A percentile compares a stretch with the other conserved stretches of the same genome.
phyloP scores from a whole-genome alignment of 495 filamentous ascomycete species.

The Cercophora sp. region DNA sequence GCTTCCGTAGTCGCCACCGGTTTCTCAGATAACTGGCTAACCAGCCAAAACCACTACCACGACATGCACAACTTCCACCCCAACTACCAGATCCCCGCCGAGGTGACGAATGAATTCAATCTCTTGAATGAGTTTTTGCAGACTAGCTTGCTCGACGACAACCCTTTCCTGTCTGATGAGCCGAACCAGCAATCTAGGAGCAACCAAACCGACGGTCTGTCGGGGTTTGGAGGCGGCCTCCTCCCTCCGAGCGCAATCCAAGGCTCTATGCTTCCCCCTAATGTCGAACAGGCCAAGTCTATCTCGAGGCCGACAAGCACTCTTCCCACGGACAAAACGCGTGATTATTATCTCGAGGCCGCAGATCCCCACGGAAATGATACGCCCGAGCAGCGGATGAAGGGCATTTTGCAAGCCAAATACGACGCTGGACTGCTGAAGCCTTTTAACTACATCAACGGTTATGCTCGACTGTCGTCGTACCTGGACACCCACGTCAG shows the following conservation, averaged over 20 bases:
- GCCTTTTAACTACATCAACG: slow-evolving; percentile 97
- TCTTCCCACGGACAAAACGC: slow-evolving; percentile 71
- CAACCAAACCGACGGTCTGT: slow-evolving; percentile 31
- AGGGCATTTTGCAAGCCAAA: slow-evolving; percentile 89
- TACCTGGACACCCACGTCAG: slow-evolving; percentile 90
- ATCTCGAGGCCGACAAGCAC: slow-evolving; percentile 57
- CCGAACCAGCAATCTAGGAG: slow-evolving; percentile 33
- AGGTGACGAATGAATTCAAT: slow-evolving; percentile 94
- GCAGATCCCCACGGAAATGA: slow-evolving; percentile 92
- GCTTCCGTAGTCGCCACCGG: slow-evolving; percentile 38
- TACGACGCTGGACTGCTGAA: slow-evolving; percentile 90
- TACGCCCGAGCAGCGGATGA: slow-evolving; percentile 90
- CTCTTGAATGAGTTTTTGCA: slow-evolving; percentile 93
- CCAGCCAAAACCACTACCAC: slow-evolving; percentile 72
- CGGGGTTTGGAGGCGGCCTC: slow-evolving; percentile 31
- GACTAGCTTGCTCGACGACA: slow-evolving; percentile 80
- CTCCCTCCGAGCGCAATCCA: slow-evolving; percentile 37
- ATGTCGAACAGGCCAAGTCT: slow-evolving; percentile 48
- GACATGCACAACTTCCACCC: slow-evolving; percentile 93
- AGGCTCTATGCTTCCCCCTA: slow-evolving; percentile 44
- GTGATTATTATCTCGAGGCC: slow-evolving; percentile 95
- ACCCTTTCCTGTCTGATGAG: slow-evolving; percentile 60
- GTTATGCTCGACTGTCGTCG: slow-evolving; percentile 78
- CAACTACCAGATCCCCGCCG: slow-evolving; percentile 92
- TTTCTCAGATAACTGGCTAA: slow-evolving; percentile 55